Conservation (phyloP, 768 basidiomycete species). For the Boletus sp. region DNA sequence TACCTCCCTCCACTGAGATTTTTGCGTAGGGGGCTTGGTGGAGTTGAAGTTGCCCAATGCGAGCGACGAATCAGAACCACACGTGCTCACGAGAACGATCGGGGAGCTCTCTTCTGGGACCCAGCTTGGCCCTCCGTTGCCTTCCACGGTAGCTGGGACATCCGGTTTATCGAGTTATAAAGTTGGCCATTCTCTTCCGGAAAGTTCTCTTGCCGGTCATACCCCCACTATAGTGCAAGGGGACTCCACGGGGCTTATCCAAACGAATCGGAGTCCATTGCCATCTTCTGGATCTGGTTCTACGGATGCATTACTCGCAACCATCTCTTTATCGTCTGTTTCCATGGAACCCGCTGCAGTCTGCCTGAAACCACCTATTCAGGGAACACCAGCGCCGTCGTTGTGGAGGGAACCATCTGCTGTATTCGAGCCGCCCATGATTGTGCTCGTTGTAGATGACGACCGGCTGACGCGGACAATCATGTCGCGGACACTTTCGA, state of each 20-base stretch:
- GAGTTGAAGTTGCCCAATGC: slow-evolving; percentile 48
- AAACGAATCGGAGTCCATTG: background rate
- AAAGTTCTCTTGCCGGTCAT: slow-evolving; percentile 1
- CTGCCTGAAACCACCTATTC: slow-evolving; percentile 12
- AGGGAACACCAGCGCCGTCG: slow-evolving; percentile 7
- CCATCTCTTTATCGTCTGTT: background rate
- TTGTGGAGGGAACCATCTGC: slow-evolving; percentile 7
- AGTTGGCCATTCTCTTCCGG: background rate
- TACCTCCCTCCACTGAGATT: background rate
- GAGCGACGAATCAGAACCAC: slow-evolving; percentile 29
- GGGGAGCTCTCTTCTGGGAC: slow-evolving; percentile 41
- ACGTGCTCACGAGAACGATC: slow-evolving; percentile 41
- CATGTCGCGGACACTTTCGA: slow-evolving; percentile 75
- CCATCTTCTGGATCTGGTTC: slow-evolving; percentile 4
- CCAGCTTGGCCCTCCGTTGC: slow-evolving; percentile 25
- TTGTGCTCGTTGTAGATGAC: slow-evolving; percentile 80
- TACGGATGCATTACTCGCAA: background rate
- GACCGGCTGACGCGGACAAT: slow-evolving; percentile 75
- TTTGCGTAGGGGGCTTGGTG: slow-evolving; percentile 48
- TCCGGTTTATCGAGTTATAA: background rate
- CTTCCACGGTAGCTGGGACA: slow-evolving; percentile 1
- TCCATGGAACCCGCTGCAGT: slow-evolving; percentile 6
- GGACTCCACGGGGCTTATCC: background rate
- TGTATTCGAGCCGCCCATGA: slow-evolving; percentile 49
- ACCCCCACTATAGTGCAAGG: slow-evolving; percentile 3